Conservation (phyloP, 306 rosid species). For the Fagus crenata region DNA sequence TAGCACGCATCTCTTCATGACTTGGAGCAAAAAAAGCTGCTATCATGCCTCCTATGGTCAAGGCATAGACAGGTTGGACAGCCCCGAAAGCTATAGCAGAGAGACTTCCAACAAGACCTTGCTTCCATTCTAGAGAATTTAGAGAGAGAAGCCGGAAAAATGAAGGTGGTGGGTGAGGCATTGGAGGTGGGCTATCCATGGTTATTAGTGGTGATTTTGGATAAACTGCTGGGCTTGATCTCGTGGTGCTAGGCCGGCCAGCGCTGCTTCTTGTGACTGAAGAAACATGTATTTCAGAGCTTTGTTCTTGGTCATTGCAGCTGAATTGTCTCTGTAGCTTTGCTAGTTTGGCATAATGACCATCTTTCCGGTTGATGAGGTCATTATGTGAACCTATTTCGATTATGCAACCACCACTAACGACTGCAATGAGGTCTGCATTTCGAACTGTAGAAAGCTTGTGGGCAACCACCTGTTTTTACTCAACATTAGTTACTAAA, state of each 20-base stretch:
- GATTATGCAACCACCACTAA: conserved; percentile 61
- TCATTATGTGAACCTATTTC: conserved; percentile 78
- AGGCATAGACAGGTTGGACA: conserved; percentile 85
- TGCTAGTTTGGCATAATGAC: conserved; percentile 77
- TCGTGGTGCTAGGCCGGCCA: conserved; percentile 61
- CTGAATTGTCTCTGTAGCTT: conserved; percentile 75
- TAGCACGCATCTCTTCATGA: conserved; percentile 69
- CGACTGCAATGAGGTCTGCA: conserved; percentile 83
- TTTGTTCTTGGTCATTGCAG: conserved; percentile 60
- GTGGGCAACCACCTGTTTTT: conserved; percentile 88
- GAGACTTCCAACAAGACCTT: conserved; percentile 70
- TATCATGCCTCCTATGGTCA: conserved; percentile 89
- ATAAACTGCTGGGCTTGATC: conserved; percentile 69
- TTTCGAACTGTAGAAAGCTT: conserved; percentile 87
- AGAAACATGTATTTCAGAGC: conserved; percentile 33
- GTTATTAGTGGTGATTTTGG: conserved; percentile 59
- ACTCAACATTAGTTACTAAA: conserved; percentile 4
- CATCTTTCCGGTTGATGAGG: conserved; percentile 60
- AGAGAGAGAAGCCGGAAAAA: conserved; percentile 67
- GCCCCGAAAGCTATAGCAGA: conserved; percentile 79
- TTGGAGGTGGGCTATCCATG: conserved; percentile 20
- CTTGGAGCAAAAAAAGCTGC: conserved; percentile 74
- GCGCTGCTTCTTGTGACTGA: conserved; percentile 73
- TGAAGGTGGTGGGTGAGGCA: conserved; percentile 58
- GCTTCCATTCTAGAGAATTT: conserved; percentile 88